A percentile compares a stretch with the other conserved stretches of the same genome.
Conservation (phyloP, 805 yeast genomes). For the Kurtzmaniella cleridarum region DNA sequence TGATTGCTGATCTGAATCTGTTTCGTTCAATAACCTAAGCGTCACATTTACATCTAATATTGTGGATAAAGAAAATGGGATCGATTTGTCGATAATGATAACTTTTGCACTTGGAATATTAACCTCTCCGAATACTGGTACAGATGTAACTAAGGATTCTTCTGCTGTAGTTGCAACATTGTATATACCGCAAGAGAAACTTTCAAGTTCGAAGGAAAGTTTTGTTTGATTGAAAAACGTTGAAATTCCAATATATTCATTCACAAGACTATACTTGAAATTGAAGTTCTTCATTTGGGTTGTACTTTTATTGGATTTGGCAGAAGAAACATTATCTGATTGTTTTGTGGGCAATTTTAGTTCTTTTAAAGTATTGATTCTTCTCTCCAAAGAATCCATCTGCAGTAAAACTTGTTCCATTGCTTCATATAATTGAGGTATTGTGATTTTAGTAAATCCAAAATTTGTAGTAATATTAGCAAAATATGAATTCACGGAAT, state of each 20-base stretch:
- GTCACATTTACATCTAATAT: conserved; percentile 40
- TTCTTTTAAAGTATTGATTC: conserved; percentile 6
- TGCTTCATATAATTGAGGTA: conserved; percentile 19
- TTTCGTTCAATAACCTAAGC: conserved; percentile 37
- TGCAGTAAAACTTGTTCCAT: conserved; percentile 10
- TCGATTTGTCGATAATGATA: conserved; percentile 34
- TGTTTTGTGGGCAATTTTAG: neutral
- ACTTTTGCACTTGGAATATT: conserved; percentile 38
- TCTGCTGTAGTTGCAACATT: conserved; percentile 16
- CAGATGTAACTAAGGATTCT: conserved; percentile 6
- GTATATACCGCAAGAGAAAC: conserved; percentile 14
- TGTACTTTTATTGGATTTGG: neutral
- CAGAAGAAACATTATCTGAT: neutral
- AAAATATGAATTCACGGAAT: conserved; percentile 8
- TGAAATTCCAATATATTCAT: conserved; percentile 34
- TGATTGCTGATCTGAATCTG: conserved; percentile 28
- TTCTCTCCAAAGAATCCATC: conserved; percentile 5
- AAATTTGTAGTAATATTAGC: conserved; percentile 13
- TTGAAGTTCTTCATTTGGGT: conserved; percentile 10
- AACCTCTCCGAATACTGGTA: conserved; percentile 35
- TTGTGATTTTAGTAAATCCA: conserved; percentile 26
- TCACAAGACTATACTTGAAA: conserved; percentile 18
- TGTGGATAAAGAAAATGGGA: conserved; percentile 36
- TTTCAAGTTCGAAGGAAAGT: conserved; percentile 32
- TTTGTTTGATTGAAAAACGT: conserved; percentile 25